Base-by-base conservation (phyloP, 306 rosid species). In the Sindora glabra region DNA sequence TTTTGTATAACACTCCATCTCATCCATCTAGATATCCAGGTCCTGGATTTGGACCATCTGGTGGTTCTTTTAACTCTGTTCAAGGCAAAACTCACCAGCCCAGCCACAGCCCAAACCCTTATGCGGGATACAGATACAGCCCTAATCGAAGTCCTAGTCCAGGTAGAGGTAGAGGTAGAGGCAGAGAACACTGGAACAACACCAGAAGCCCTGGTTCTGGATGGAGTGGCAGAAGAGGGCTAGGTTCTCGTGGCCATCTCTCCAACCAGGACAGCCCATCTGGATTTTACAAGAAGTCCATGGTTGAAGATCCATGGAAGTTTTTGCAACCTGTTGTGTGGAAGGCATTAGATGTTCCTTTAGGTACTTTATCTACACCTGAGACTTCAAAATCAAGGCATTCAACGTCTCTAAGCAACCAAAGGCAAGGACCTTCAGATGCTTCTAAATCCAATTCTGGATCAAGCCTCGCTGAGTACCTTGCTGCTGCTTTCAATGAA, bases 231-330 rank as follows among this genome's bases (percentile, higher is more conserved):
- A 83, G 89, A 65, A 77, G 64, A n/a, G 82, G 79, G 58, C 24
- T 1, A 3, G 74, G 78, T 67, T 81, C 78, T 64, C 73, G 27
- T 62, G 77, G 77, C 59, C 74, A 2, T 48, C 17, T 7, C 73
- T 62, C 68, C 38, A 22, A 69, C 10, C 37, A 16, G 18, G 70
- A 67, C 51, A 58, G 65, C 64, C 26, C 55, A 37, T 25, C 2
- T 27, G 75, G 70, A 55, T 82, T 80, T 70, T 88, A 70, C 71
- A 56, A 74, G 48, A 48, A 59, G 6, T 89, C 96, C 67, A 92
- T 92, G 99, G 67, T 92, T 33, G 96, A 83, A 68, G 96, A 92
- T 75, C 96, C 99, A 1, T 92, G 96, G 99, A 72, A 76, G 73
- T 55, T 34, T 78, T 53, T 80, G 70, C 40, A 77, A 55, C 95